Evolutionary conservation across 345 rosid species (phyloP), one percentile per base, ranked within the genome.

Genomic region (Gossypium herbaceum): DNA sequence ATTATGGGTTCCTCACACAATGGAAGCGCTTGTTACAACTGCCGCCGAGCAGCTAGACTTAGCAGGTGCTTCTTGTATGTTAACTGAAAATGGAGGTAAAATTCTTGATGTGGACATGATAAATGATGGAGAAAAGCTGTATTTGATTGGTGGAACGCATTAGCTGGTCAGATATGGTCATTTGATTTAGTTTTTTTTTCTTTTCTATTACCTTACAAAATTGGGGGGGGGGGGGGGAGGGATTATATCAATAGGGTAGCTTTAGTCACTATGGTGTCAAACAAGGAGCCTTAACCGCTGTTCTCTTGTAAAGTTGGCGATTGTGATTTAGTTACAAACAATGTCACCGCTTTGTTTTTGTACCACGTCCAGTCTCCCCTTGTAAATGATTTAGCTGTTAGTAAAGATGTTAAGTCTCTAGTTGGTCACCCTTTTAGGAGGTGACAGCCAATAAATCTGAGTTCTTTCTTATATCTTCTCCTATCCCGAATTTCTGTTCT

Each of bases 51-150:
- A 88, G 66, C 86, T 94, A 48, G 59, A 81, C 13, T 17, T 85
- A 83, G 77, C 81, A 0, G 77, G 52, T 39, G 85, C 76, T 75
- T 68, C 39, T 62, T 88, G 84, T 76, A 24, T 92, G 79, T 74
- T 94, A 43, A 80, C 97, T 5, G 89, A 91, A 82, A 92, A 91
- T 16, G 90, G 71, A 75, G 97, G 97, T 76, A 85, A 88, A 79
- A 78, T 94, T 77, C 76, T 86, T 19, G 91, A 91, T 78, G 73
- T 81, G 65, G 88, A 90, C 73, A 82, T 90, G 93, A 87, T 95
- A 13, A 84, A 52, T 72, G 92, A 89, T 76, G 92, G 90, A 43
- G 88, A 91, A 71, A 95, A 89, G 73, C 78, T 95, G 77, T 91
- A 87, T 76, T 63, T 95, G 78, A 78, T 86, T 64, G 73, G 77